phyloP scores from a whole-genome alignment of 306 rosid species.

The Crataegus laevigata region DNA sequence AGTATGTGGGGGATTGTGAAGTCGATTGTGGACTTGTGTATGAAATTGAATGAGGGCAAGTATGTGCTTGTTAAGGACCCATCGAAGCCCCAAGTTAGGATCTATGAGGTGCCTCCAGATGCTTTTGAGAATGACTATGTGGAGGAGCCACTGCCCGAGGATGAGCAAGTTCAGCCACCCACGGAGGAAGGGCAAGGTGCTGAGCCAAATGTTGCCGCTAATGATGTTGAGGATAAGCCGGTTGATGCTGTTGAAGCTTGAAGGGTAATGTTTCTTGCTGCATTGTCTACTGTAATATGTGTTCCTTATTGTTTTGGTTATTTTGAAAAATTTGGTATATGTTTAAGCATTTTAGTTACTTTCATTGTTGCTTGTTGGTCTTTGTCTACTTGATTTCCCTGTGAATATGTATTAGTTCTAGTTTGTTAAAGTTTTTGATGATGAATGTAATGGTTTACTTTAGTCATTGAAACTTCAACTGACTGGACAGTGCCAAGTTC shows the following conservation, averaged over 20 bases:
- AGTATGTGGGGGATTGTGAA: slow-evolving; percentile 99
- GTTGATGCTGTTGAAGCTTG: slow-evolving; percentile 36
- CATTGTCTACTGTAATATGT: background rate
- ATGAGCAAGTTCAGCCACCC: slow-evolving; percentile 87
- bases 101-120: slow-evolving; percentile 81
- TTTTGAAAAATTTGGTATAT: background rate
- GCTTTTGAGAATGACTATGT: slow-evolving; percentile 93
- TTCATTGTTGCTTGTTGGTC: background rate
- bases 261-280: slow-evolving; percentile 17
- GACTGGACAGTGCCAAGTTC: background rate
- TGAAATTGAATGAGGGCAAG: slow-evolving; percentile 89
- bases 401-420: background rate
- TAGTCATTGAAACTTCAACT: background rate
- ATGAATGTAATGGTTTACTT: background rate
- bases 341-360: background rate
- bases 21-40: slow-evolving; percentile 93
- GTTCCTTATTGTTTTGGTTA: background rate
- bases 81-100: slow-evolving; percentile 88
- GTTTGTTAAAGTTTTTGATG: background rate
- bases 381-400: background rate
- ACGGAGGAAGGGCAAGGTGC: slow-evolving; percentile 52
- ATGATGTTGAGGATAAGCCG: slow-evolving; percentile 51
- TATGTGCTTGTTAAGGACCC: slow-evolving; percentile 93
- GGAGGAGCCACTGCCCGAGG: slow-evolving; percentile 94
- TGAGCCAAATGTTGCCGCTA: slow-evolving; percentile 30